These are phyloP conservation scores for Cenchrus purpureus DNA, from an alignment of 176 grass and related monocot species.

Conservation along the genomic window DNA sequence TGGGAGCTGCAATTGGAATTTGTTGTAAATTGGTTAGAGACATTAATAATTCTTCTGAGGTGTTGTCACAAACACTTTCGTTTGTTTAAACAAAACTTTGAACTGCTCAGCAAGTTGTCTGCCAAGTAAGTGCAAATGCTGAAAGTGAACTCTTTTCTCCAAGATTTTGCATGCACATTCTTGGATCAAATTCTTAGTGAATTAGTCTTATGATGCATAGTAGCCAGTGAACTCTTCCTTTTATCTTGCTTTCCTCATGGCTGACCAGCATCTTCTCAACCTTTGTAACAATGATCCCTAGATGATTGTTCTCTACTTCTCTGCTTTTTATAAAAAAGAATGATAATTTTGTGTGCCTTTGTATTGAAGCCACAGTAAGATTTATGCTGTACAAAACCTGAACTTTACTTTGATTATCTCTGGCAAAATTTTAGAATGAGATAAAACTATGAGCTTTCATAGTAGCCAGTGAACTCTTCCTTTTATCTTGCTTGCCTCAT, in stretches of 20 bases:
- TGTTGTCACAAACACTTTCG: neutral
- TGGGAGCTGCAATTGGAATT: neutral
- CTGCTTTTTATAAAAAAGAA: neutral
- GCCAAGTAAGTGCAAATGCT: neutral
- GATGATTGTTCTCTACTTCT: neutral
- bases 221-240: neutral
- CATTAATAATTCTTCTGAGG: neutral
- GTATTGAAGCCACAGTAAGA: neutral
- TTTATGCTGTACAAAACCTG: neutral
- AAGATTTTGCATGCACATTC: neutral
- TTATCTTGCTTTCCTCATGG: neutral
- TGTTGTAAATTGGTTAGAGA: neutral
- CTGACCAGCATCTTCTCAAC: neutral
- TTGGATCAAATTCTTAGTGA: neutral
- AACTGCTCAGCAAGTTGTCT: neutral
- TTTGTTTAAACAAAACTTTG: neutral
- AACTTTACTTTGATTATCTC: neutral
- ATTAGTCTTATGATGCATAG: neutral
- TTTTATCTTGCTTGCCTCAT: neutral
- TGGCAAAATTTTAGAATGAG: neutral
- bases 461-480: neutral
- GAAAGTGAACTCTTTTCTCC: neutral
- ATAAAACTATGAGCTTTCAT: neutral
- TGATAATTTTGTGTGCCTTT: neutral
- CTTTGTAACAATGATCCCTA: neutral